Evolutionary conservation across 2,329 filamentous ascomycete genomes (phyloP), one percentile per base, ranked within the genome.

Genomic region (Capronia epimyces): DNA sequence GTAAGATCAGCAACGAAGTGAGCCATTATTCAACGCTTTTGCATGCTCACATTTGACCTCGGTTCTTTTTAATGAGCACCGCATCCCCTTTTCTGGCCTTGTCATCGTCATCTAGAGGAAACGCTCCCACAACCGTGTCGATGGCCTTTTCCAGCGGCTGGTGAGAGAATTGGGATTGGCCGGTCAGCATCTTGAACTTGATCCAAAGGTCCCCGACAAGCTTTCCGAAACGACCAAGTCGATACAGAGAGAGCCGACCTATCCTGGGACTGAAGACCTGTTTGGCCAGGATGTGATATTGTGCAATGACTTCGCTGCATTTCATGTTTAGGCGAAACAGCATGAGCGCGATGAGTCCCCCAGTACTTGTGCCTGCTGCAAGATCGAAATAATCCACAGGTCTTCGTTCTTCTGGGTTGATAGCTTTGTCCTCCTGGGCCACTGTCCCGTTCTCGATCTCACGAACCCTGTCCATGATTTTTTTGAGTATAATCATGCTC

Each of bases 311-410:
- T 9, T 56, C 37, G 31, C 43, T 44, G 29, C 52, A 50, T 32
- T 45, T 49, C 59, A 61, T 58, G 36, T 53, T 48, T n/a, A 61
- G 45, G 6, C 55, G 52, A 39, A 56, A 58, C 16, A 58, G 43
- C 59, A 61, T 60, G 16, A 60, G 50, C 18, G 58, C 58, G 44
- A 58, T 54, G 13, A 61, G 48, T 16, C 58, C 58, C 3, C 58
- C 57, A 12, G 58, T 60, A 44, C 57, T 59, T n/a, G 58, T 61
- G n/a, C 57, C 59, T 15, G 52, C 55, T 9, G 51, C 52, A 20
- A 61, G 46, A 27, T 60, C 57, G 29, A 60, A 60, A 27, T 53
- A 55, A 18, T 60, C 55, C 9, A 52, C 51, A 3, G 57, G 59
- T 15, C 32, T 43, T 34, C 57, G 37, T 43, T 57, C 54, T 10